phyloP scores from a whole-genome alignment of 768 basidiomycete genomes.

The Termitomyces sp. region DNA sequence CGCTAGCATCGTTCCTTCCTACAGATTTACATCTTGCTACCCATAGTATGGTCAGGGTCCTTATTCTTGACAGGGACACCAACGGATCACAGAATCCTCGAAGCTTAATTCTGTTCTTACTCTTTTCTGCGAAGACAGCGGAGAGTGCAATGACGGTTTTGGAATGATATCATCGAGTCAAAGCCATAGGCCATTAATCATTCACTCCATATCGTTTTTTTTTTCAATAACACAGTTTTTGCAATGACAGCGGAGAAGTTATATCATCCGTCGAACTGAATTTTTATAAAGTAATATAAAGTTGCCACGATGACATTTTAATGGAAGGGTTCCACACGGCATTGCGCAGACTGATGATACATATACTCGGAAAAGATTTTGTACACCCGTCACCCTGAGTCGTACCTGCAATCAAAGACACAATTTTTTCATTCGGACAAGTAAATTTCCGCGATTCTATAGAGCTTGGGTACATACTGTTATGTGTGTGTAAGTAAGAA shows the following conservation, averaged over 20 bases:
- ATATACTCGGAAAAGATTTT: no score
- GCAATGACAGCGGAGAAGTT: neutral
- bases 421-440: neutral
- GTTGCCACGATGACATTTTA: neutral
- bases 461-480: no score
- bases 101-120: neutral
- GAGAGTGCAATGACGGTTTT: neutral
- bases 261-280: neutral
- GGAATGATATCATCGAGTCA: neutral
- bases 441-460: neutral
- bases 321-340: neutral
- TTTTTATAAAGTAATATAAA: neutral
- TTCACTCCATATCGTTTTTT: neutral
- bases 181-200: no score
- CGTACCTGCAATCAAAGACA: no score
- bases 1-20: neutral
- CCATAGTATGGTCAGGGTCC: no score
- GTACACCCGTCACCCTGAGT: neutral
- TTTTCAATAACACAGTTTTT: neutral
- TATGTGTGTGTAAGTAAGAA: neutral
- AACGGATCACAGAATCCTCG: slow-evolving; percentile 4
- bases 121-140: slow-evolving; percentile 6
- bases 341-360: neutral
- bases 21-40: neutral
- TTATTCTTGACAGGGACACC: neutral